phyloP scores from a whole-genome alignment of 768 basidiomycete genomes.

The Boletus huronensis region DNA sequence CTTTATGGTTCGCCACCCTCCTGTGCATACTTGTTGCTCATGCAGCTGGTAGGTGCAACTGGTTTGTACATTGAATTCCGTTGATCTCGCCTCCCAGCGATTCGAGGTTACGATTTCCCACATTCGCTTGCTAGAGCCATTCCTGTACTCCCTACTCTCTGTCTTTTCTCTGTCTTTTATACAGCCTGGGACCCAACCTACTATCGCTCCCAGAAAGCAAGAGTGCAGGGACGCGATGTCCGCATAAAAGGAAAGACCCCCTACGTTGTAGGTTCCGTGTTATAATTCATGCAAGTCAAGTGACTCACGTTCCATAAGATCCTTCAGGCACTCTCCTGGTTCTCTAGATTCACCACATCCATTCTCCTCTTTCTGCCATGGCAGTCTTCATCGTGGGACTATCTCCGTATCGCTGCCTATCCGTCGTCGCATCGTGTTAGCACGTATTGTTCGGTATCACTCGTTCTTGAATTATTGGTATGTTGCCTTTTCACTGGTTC shows the following conservation, averaged over 20 bases:
- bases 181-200: constrained; percentile 87
- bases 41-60: constrained; percentile 41
- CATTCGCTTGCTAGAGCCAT: constrained; percentile 19
- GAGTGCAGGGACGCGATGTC: constrained; percentile 68
- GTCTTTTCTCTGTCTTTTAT: constrained; percentile 67
- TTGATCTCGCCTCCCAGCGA: constrained; percentile 16
- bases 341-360: constrained; percentile 50
- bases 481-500: constrained; percentile 22
- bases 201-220: constrained; percentile 51
- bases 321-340: constrained; percentile 60
- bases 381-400: constrained; percentile 40
- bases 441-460: constrained; percentile 45
- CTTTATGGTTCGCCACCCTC: constrained; percentile 57
- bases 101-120: constrained; percentile 22
- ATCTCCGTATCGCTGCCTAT: constrained; percentile 34
- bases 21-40: constrained; percentile 41
- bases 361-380: constrained; percentile 41
- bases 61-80: not conserved
- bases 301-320: constrained; percentile 37
- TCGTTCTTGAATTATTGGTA: constrained; percentile 56
- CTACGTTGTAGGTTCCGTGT: constrained; percentile 53
- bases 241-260: constrained; percentile 58
- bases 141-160: constrained; percentile 48
- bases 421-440: constrained; percentile 36
- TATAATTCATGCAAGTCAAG: not conserved